Evolutionary conservation across 371 early-diverging fungal genomes (phyloP), one percentile per base, ranked within the genome.

Genomic region (Mortierella sp.): DNA sequence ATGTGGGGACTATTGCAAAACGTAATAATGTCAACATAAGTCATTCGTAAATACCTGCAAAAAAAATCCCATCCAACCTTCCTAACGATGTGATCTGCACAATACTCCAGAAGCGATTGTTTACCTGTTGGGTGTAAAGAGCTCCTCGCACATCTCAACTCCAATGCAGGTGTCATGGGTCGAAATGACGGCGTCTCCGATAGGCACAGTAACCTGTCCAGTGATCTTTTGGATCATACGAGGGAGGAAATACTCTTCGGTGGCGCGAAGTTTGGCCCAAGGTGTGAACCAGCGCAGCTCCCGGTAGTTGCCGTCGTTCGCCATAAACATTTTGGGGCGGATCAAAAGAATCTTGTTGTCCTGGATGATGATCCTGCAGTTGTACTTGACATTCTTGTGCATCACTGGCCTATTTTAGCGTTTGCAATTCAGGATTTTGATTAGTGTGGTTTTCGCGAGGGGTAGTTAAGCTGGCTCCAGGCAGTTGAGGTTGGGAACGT

Each of bases 271-370:
- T 70, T 92, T 90, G 16, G 89, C 89, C 99, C 99, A 99, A 9
- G 97, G 93, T 1, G 96, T 93, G 88, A 99, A 99, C 94, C 97
- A 99, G 44, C 99, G 91, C 90, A 95, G 57, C 88, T 99, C 99
- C 24, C 99, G 94, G 89, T 99, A 99, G 85, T 99, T 98, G 42
- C 99, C 99, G 87, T 99, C 98, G 83, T 98, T 98, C 24, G 99
- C 99, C 81, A 99, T 83, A 79, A 89, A 94, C 89, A 97, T 90
- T 88, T 99, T 99, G 24, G 99, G 99, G 0, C 99, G 95, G 76
- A 99, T 98, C 83, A 99, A 88, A 3, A 98, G 91, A 72, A 99
- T 97, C 82, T 93, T 91, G 1, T 93, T 91, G 89, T 98, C 92
- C 63, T 93, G 91, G 52, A 97, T 89, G 31, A 98, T 88, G 16